Percentiles rank a stretch among this genome's conserved stretches.
Evolutionary conservation across 2,329 filamentous ascomycete species (phyloP).

Genomic region (Fusarium sp.): DNA sequence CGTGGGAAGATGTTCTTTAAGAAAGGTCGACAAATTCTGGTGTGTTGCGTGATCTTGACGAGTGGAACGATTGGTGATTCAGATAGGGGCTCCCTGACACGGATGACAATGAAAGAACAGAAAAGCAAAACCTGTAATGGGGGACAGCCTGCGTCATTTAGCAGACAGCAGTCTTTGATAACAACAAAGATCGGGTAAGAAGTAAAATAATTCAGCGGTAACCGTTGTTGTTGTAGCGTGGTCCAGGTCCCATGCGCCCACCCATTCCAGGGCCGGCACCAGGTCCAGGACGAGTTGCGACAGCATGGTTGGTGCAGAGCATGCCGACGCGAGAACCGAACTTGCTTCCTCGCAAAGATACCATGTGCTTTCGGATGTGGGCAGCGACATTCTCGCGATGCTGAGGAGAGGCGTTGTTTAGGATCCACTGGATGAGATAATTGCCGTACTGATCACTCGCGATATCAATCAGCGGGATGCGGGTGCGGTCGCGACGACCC

Average conservation of each 20-base stretch:
- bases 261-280: conserved; percentile 76
- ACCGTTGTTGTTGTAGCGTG: conserved; percentile 67
- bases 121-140: conserved; percentile 27
- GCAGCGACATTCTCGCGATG: conserved; percentile 93
- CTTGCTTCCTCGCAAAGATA: conserved; percentile 96
- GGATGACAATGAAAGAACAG: conserved; percentile 45
- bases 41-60: conserved; percentile 52
- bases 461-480: conserved; percentile 97
- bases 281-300: conserved; percentile 88
- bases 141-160: conserved; percentile 3
- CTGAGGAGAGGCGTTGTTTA: conserved; percentile 86
- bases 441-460: conserved; percentile 99
- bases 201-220: conserved; percentile 61
- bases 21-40: conserved; percentile 60
- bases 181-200: conserved; percentile 1
- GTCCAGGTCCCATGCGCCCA: conserved; percentile 65
- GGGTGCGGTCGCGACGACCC: conserved; percentile 87
- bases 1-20: conserved; percentile 62
- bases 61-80: conserved; percentile 49
- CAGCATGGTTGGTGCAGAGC: conserved; percentile 96
- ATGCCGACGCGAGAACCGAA: conserved; percentile 98
- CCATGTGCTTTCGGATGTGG: conserved; percentile 99
- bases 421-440: conserved; percentile 96
- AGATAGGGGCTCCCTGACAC: conserved; percentile 45
- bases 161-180: conserved; percentile 3